Percentiles rank a stretch among this genome's conserved stretches.
Conservation (phyloP, 1,284 basidiomycete species). For the Tilletiaria anomala region DNA sequence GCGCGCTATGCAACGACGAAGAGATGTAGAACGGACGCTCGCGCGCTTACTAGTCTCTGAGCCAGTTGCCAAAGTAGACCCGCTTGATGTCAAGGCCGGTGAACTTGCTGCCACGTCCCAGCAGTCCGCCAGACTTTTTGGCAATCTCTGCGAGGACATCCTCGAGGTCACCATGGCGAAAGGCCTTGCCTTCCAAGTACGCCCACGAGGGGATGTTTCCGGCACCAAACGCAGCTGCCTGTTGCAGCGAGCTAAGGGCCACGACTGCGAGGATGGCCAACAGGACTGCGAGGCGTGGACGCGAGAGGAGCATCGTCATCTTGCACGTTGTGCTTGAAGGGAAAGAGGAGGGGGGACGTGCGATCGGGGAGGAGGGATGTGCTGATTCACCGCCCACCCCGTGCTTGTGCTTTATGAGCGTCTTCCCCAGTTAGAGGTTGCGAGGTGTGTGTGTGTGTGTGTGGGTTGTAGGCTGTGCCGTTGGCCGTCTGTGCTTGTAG, state of each 20-base stretch:
- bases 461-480: too few species aligned
- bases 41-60: constrained; percentile 12
- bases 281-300: not conserved
- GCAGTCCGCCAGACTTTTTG: constrained; percentile 24
- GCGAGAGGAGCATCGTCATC: not conserved
- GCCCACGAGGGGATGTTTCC: constrained; percentile 29
- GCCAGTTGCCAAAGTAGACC: constrained; percentile 35
- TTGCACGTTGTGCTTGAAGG: too few species aligned
- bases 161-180: constrained; percentile 30
- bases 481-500: too few species aligned
- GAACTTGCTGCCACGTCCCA: constrained; percentile 24
- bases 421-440: too few species aligned
- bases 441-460: too few species aligned
- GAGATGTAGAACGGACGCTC: too few species aligned
- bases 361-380: too few species aligned
- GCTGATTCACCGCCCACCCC: too few species aligned
- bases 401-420: too few species aligned
- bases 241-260: not conserved
- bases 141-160: constrained; percentile 24
- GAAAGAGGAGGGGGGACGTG: too few species aligned
- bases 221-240: constrained; percentile 17
- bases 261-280: not conserved
- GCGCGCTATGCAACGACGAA: too few species aligned
- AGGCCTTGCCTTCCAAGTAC: constrained; percentile 26
- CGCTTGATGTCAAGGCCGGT: constrained; percentile 33